phyloP scores from a whole-genome alignment of 140 eudicot genomes.

The Stevia rebaudiana region DNA sequence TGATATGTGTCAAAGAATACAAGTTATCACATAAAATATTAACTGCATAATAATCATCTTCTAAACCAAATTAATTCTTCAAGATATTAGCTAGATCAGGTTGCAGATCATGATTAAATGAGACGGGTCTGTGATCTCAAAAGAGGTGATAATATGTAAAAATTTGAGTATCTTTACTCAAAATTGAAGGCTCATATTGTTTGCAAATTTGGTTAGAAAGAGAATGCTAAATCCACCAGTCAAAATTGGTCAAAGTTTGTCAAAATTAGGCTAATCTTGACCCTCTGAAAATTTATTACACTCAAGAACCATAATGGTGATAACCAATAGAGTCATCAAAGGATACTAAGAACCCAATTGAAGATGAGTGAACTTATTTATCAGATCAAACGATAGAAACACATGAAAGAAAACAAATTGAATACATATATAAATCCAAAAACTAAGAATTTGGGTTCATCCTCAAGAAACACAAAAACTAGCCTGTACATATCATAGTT shows the following conservation, averaged over 20 bases:
- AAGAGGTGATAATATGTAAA: neutral
- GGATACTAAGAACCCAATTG: neutral
- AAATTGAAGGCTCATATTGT: neutral
- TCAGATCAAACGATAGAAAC: constrained; percentile 2
- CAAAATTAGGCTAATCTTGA: too few species aligned
- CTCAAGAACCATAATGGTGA: too few species aligned
- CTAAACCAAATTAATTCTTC: constrained; percentile 5
- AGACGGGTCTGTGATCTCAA: neutral
- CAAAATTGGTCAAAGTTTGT: too few species aligned
- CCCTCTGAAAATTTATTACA: too few species aligned
- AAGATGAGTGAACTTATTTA: constrained; percentile 6
- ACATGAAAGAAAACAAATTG: constrained; percentile 15
- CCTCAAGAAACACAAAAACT: neutral
- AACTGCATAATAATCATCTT: too few species aligned
- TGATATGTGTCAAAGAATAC: too few species aligned
- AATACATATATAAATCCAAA: constrained; percentile 18
- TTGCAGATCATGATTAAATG: neutral
- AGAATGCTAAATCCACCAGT: too few species aligned
- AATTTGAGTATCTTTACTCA: neutral
- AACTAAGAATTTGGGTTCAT: constrained; percentile 1
- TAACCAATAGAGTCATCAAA: too few species aligned
- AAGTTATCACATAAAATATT: too few species aligned
- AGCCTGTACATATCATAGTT: constrained; percentile 24
- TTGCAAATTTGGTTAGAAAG: too few species aligned
- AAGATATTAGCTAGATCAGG: neutral